These are phyloP conservation scores for Ceratocystis alfenasii DNA, from an alignment of 2,329 filamentous ascomycete species.

Conservation along the genomic window DNA sequence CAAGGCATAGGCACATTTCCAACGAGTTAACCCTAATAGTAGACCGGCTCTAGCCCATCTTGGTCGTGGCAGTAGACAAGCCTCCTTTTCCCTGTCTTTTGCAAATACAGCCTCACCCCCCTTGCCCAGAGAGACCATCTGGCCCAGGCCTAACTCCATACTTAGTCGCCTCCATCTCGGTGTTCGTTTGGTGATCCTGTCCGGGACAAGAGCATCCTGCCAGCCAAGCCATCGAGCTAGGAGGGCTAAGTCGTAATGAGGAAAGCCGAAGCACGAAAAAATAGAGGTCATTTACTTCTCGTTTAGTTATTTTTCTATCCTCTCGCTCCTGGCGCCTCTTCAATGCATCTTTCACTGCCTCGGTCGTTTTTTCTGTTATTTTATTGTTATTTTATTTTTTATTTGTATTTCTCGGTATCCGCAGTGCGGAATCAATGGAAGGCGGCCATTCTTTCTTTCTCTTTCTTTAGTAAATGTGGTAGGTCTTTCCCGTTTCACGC, in stretches of 20 bases:
- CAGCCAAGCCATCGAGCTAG: not conserved
- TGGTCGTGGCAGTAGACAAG: not conserved
- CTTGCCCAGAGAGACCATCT: not conserved
- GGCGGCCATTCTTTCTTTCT: not conserved
- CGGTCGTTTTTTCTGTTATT: not conserved
- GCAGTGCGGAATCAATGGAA: slow-evolving; percentile 7
- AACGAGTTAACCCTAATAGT: not conserved
- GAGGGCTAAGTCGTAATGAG: not conserved
- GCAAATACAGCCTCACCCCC: not conserved
- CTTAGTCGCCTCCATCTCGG: not conserved
- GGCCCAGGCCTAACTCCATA: slow-evolving; percentile 1
- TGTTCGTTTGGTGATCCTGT: slow-evolving; percentile 11
- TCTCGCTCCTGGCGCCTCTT: not conserved
- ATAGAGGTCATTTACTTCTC: not conserved
- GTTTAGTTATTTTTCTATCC: not conserved
- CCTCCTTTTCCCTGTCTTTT: too few relatives aligned
- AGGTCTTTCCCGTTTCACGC: not conserved
- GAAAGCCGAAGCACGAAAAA: not conserved
- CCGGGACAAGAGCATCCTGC: not conserved
- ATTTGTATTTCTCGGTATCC: not conserved
- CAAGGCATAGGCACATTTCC: too few relatives aligned
- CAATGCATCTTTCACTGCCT: not conserved
- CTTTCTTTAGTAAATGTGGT: not conserved
- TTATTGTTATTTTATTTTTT: not conserved
- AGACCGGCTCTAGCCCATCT: not conserved